A percentile compares a stretch with the other conserved stretches of the same genome.
These are phyloP conservation scores for Talaromyces marneffei DNA, from an alignment of 2,329 filamentous ascomycete species.

Conservation along the genomic window DNA sequence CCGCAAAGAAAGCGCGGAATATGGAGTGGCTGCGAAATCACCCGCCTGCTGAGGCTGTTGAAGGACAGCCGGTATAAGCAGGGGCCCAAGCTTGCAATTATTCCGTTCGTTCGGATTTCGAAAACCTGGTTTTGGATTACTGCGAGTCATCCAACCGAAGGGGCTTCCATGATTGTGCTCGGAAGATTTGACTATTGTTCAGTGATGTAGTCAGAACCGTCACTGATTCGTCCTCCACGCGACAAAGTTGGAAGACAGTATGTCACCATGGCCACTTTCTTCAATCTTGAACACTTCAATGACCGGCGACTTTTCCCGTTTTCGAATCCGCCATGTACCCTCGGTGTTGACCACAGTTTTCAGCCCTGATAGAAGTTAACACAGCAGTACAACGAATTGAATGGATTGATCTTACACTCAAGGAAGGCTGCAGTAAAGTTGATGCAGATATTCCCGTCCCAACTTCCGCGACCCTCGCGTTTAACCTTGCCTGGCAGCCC, in stretches of 20 bases:
- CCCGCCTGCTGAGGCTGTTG: slow-evolving; percentile 12
- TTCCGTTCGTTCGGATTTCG: not conserved
- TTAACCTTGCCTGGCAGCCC: slow-evolving; percentile 71
- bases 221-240: slow-evolving; percentile 53
- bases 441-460: slow-evolving; percentile 92
- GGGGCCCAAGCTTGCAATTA: not conserved
- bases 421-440: slow-evolving; percentile 78
- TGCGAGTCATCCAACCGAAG: not conserved
- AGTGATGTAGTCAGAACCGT: not conserved
- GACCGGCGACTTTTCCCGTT: slow-evolving; percentile 54
- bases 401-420: slow-evolving; percentile 54
- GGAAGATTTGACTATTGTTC: too few relatives aligned
- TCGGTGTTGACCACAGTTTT: slow-evolving; percentile 57
- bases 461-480: slow-evolving; percentile 58
- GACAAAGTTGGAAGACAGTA: slow-evolving; percentile 71
- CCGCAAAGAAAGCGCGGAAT: slow-evolving; percentile 26
- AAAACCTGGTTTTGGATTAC: not conserved
- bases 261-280: slow-evolving; percentile 67
- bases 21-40: slow-evolving; percentile 29
- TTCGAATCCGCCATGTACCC: slow-evolving; percentile 75
- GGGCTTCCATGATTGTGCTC: not conserved
- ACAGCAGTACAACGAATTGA: not conserved
- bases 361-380: slow-evolving; percentile 46
- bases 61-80: not conserved
- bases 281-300: slow-evolving; percentile 72